These are phyloP conservation scores for Sporobolomyces phaffii DNA, from an alignment of 768 basidiomycete genomes.

Conservation along the genomic window DNA sequence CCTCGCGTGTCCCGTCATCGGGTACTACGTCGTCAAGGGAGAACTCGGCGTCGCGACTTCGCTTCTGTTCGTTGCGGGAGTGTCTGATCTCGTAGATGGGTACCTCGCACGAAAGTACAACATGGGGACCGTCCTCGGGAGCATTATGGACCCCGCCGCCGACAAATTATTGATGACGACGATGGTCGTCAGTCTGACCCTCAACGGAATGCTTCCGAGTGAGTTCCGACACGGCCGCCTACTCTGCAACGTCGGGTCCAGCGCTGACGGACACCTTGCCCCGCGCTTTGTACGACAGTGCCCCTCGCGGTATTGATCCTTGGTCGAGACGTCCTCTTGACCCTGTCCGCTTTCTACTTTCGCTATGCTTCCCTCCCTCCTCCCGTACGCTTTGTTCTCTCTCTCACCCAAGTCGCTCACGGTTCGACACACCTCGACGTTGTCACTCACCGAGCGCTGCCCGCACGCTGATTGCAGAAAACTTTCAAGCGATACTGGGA, in stretches of 20 bases:
- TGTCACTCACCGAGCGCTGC: no score
- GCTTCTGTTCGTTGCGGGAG: conserved; percentile 80
- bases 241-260: background rate
- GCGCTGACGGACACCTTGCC: background rate
- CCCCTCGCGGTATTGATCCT: conserved; percentile 79
- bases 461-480: no score
- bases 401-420: no score
- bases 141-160: conserved; percentile 92
- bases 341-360: conserved; percentile 83
- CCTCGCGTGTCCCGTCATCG: conserved; percentile 80
- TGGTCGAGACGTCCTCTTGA: conserved; percentile 79
- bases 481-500: conserved; percentile 92
- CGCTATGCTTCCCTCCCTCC: conserved; percentile 81
- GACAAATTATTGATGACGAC: conserved; percentile 96
- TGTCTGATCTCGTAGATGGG: conserved; percentile 86
- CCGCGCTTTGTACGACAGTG: conserved; percentile 51
- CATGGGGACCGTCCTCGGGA: conserved; percentile 85
- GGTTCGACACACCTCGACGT: no score
- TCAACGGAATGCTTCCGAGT: conserved; percentile 80
- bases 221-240: no score
- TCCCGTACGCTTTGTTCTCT: conserved; percentile 57
- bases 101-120: conserved; percentile 78
- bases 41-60: conserved; percentile 74
- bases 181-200: conserved; percentile 73
- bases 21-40: conserved; percentile 76